Percentiles rank a stretch among this genome's conserved stretches.
phyloP scores from a whole-genome alignment of 2,329 filamentous ascomycete species.

The Aspergillus tubingensis region DNA sequence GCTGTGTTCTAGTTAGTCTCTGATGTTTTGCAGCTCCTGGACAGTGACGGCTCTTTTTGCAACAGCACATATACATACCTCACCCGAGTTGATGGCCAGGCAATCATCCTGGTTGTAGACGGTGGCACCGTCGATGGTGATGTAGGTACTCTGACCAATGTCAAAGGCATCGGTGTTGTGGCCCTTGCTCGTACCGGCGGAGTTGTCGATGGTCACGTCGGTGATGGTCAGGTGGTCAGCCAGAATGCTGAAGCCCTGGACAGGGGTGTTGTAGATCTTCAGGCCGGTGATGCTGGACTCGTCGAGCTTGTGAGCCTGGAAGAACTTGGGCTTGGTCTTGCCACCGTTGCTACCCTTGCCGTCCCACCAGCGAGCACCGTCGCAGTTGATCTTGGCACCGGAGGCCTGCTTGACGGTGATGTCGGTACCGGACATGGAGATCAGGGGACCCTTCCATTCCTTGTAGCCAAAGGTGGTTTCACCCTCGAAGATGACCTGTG shows the following conservation, averaged over 20 bases:
- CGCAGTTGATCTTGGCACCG: slow-evolving; percentile 58
- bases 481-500: slow-evolving; percentile 62
- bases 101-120: slow-evolving; percentile 66
- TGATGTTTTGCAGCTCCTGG: no score
- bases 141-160: slow-evolving; percentile 51
- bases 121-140: slow-evolving; percentile 55
- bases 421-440: slow-evolving; percentile 60
- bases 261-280: slow-evolving; percentile 37
- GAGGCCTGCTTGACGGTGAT: slow-evolving; percentile 50
- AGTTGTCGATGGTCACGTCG: slow-evolving; percentile 60
- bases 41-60: no score
- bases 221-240: slow-evolving; percentile 55
- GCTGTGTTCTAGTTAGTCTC: slow-evolving; percentile 20
- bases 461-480: slow-evolving; percentile 68
- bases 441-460: slow-evolving; percentile 65
- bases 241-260: slow-evolving; percentile 39
- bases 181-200: slow-evolving; percentile 51
- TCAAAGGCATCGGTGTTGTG: slow-evolving; percentile 64
- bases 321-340: slow-evolving; percentile 66
- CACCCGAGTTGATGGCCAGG: slow-evolving; percentile 58
- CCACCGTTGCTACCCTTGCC: slow-evolving; percentile 61
- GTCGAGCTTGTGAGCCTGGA: slow-evolving; percentile 47
- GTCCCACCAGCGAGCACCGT: slow-evolving; percentile 64
- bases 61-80: slow-evolving; percentile 18
- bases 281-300: slow-evolving; percentile 34